A percentile compares a stretch with the other conserved stretches of the same genome.
phyloP scores from a whole-genome alignment of 1,139 yeast genomes.

The Magnusiomyces ingens region DNA sequence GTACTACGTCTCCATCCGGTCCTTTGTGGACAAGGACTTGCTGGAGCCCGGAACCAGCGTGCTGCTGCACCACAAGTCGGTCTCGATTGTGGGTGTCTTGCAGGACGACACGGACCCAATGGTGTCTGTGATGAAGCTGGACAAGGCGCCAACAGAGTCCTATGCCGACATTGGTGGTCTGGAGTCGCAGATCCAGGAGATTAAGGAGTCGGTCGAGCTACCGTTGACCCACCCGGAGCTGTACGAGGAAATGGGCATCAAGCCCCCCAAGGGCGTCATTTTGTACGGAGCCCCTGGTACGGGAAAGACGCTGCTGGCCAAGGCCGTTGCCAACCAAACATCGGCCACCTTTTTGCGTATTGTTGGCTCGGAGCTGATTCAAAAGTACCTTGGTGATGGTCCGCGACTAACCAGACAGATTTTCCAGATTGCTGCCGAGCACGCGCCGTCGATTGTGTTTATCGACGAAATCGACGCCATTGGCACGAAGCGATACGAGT shows the following conservation, averaged over 20 bases:
- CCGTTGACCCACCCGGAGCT: slow-evolving; percentile 97
- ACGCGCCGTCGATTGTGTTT: slow-evolving; percentile 96
- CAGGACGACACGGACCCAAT: slow-evolving; percentile 98
- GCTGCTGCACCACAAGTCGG: slow-evolving; percentile 88
- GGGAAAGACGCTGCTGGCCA: slow-evolving; percentile 93
- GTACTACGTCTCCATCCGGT: slow-evolving; percentile 88
- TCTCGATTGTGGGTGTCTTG: slow-evolving; percentile 87
- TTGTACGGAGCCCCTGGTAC: slow-evolving; percentile 99
- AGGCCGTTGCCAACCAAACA: slow-evolving; percentile 98
- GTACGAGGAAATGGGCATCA: slow-evolving; percentile 98
- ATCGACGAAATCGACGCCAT: slow-evolving; percentile 99
- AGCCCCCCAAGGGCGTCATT: slow-evolving; percentile 98
- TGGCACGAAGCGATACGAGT: slow-evolving; percentile 95
- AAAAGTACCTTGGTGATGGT: slow-evolving; percentile 96
- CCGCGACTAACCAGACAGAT: slow-evolving; percentile 92
- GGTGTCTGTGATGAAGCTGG: slow-evolving; percentile 96
- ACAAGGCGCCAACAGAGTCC: slow-evolving; percentile 94
- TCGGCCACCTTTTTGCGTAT: slow-evolving; percentile 93
- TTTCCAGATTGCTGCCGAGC: slow-evolving; percentile 93
- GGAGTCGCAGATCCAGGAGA: slow-evolving; percentile 94
- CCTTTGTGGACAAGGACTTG: slow-evolving; percentile 96
- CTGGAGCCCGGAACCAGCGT: slow-evolving; percentile 99
- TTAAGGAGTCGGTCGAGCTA: slow-evolving; percentile 94
- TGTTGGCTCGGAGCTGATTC: slow-evolving; percentile 95
- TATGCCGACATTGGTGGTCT: slow-evolving; percentile 98